phyloP scores from a whole-genome alignment of 306 rosid genomes.

The Alnus glutinosa region DNA sequence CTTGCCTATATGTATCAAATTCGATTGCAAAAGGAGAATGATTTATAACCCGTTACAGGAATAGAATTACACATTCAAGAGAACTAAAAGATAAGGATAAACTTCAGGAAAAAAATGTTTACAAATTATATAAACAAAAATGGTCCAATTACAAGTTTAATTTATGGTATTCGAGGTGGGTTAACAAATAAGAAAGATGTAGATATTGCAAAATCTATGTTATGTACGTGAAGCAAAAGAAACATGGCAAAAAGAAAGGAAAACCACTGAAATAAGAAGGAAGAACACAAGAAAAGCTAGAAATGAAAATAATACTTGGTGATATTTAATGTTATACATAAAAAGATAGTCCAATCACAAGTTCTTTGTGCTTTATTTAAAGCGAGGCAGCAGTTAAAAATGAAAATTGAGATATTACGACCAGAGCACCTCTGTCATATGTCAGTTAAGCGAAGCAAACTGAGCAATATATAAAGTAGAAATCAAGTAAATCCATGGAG shows the following conservation, averaged over 20 bases:
- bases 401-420: not conserved
- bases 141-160: not conserved
- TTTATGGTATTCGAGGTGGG: not conserved
- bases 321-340: not conserved
- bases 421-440: too few relatives aligned
- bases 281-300: not conserved
- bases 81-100: not conserved
- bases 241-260: not conserved
- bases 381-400: not conserved
- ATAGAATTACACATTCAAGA: constrained; percentile 4
- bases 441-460: constrained; percentile 2
- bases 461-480: not conserved
- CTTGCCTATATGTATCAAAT: not conserved
- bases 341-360: not conserved
- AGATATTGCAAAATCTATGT: not conserved
- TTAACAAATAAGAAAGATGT: not conserved
- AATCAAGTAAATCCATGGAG: not conserved
- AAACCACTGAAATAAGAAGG: not conserved
- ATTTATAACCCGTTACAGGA: not conserved
- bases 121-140: not conserved
- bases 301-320: not conserved
- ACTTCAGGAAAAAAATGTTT: not conserved
- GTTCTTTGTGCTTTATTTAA: not conserved
- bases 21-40: not conserved
- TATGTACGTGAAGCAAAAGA: not conserved